phyloP scores from a whole-genome alignment of 768 basidiomycete species.

The Collybia nuda region DNA sequence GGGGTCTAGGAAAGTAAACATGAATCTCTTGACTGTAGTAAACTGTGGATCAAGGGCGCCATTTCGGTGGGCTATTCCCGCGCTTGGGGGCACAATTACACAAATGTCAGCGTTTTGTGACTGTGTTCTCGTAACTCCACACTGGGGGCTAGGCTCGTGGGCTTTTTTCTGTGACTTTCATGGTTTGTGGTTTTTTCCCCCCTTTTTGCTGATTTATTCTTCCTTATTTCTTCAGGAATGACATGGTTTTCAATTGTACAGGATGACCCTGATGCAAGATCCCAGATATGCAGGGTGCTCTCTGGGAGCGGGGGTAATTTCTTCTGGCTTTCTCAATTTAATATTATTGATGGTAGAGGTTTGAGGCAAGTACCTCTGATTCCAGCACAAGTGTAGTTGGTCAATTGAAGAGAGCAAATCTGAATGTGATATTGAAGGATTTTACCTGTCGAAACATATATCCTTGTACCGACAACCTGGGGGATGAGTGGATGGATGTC shows the following conservation, averaged over 20 bases:
- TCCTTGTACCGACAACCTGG: constrained; percentile 48
- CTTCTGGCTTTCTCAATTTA: constrained; percentile 33
- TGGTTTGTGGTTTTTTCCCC: constrained; percentile 6
- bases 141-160: neutral
- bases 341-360: constrained; percentile 7
- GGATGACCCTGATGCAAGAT: constrained; percentile 58
- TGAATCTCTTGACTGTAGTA: constrained; percentile 9
- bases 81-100: neutral
- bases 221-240: constrained; percentile 20
- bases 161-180: neutral
- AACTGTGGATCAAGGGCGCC: constrained; percentile 5
- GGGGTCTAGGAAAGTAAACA: constrained; percentile 19
- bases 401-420: constrained; percentile 52
- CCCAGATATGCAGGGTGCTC: constrained; percentile 60
- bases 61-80: neutral
- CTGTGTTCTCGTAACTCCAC: no score
- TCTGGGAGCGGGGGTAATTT: constrained; percentile 38
- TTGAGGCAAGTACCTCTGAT: constrained; percentile 36
- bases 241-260: constrained; percentile 43
- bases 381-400: constrained; percentile 45
- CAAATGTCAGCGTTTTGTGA: no score
- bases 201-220: constrained; percentile 31
- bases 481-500: constrained; percentile 32
- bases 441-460: constrained; percentile 56
- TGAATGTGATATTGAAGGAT: constrained; percentile 64